A percentile compares a stretch with the other conserved stretches of the same genome.
Evolutionary conservation across 495 filamentous ascomycete species (phyloP).

Genomic region (Darksidea phi): DNA sequence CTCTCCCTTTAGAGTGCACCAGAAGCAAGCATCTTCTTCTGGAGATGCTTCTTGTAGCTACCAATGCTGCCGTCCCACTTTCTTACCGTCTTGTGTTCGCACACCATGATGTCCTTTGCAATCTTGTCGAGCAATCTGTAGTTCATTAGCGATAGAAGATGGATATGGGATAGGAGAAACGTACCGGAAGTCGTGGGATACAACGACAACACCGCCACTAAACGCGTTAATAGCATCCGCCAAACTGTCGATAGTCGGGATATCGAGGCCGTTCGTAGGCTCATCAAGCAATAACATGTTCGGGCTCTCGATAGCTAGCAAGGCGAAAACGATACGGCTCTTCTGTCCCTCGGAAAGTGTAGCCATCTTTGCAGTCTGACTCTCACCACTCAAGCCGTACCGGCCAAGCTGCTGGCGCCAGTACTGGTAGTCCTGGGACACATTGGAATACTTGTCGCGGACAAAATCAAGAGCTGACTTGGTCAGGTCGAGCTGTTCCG

Average conservation of each 20-base stretch:
- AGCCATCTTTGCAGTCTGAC: slow-evolving; percentile 96
- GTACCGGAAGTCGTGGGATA: slow-evolving; percentile 97
- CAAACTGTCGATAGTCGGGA: slow-evolving; percentile 95
- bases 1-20: slow-evolving; percentile 58
- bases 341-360: slow-evolving; percentile 97
- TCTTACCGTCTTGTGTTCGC: slow-evolving; percentile 89
- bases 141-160: slow-evolving; percentile 29
- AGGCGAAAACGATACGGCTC: slow-evolving; percentile 93
- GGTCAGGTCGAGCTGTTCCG: slow-evolving; percentile 95
- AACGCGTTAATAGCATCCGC: slow-evolving; percentile 97
- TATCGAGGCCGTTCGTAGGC: slow-evolving; percentile 99
- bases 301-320: slow-evolving; percentile 91
- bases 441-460: slow-evolving; percentile 84
- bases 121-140: slow-evolving; percentile 94
- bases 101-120: slow-evolving; percentile 98
- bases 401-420: slow-evolving; percentile 96
- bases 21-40: slow-evolving; percentile 87
- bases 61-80: slow-evolving; percentile 87
- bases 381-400: slow-evolving; percentile 87
- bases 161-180: slow-evolving; percentile 25
- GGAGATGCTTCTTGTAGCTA: slow-evolving; percentile 95
- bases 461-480: slow-evolving; percentile 98
- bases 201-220: slow-evolving; percentile 94
- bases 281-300: slow-evolving; percentile 99
- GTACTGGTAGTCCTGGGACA: slow-evolving; percentile 97